Base-by-base conservation (phyloP, 257 asterid species). In the Petrea volubilis region DNA sequence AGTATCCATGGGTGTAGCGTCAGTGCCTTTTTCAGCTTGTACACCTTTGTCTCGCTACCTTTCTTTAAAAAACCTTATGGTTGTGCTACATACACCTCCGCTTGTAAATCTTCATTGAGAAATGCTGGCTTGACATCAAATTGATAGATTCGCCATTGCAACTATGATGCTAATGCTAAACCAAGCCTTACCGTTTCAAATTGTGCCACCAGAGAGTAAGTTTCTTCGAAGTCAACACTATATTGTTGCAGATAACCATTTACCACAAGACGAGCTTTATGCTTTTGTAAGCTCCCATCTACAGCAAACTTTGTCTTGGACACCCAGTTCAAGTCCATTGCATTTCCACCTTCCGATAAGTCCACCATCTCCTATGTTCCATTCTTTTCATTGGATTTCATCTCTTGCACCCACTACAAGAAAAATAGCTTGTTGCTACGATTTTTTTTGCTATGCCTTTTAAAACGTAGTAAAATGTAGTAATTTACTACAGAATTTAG, bases 321-420 rank as follows among this genome's bases (percentile, higher is more conserved):
- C 6, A 75, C 60, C 79, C 74, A 75, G 25, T 68, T 68, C 11
- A 59, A 2, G 0, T 49, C 59, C n/a, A 75, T 68, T 1, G 27
- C 23, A 31, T 5, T 38, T 8, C 47, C 52, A 8, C 8, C 24
- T 67, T 28, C 24, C 0, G 60, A 28, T 3, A 25, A 29, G 9
- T 70, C 51, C 9, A 60, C 68, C 12, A 67, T n/a, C 29, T 44
- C 47, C 79, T 68, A 75, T 2, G 64, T 75, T 3, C 6, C 20
- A 56, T 75, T 15, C 10, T 68, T 72, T 52, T 72, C 28, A 5
- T 21, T 41, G 7, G 40, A 2, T 62, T 3, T 2, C 25, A 41
- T 2, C 3, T 63, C 68, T 24, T 40, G 55, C 36, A n/a, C n/a
- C n/a, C n/a, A n/a, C n/a, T n/a, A n/a, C n/a, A n/a, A n/a, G n/a